These are phyloP conservation scores for Musa acuminata DNA, from an alignment of 176 grass and related monocot genomes.

Conservation along the genomic window DNA sequence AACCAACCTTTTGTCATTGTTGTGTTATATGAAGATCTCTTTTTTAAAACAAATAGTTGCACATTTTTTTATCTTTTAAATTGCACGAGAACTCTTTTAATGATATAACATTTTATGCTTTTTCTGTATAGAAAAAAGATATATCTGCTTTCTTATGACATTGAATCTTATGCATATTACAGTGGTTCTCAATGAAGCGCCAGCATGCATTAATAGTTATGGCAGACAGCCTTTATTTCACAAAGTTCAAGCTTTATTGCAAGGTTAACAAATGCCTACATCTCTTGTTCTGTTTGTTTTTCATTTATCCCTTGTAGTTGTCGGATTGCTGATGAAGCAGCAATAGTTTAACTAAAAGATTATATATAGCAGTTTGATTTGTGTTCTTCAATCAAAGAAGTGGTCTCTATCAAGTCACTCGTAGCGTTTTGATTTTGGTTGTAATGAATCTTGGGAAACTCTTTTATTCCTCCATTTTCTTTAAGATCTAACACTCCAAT, in stretches of 20 bases:
- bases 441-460: background rate
- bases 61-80: background rate
- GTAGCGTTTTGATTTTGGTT: background rate
- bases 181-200: conserved; percentile 95
- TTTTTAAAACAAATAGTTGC: background rate
- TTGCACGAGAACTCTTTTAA: background rate
- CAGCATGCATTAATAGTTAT: conserved; percentile 91
- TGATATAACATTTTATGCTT: background rate
- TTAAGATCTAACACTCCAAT: background rate
- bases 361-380: too few species aligned
- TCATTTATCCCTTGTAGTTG: background rate
- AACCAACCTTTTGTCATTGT: background rate
- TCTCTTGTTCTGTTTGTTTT: conserved; percentile 10
- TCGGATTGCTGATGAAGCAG: too few species aligned
- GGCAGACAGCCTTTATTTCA: conserved; percentile 79
- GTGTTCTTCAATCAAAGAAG: too few species aligned
- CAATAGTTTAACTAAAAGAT: too few species aligned
- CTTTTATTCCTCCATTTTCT: background rate
- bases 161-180: conserved; percentile 21
- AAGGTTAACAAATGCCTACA: conserved; percentile 42
- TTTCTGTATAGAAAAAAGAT: background rate
- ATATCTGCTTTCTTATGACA: background rate
- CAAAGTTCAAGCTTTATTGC: conserved; percentile 98
- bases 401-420: too few species aligned
- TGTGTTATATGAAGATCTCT: background rate